phyloP scores from a whole-genome alignment of 208 protist species.

The Wallacemonas sp. region DNA sequence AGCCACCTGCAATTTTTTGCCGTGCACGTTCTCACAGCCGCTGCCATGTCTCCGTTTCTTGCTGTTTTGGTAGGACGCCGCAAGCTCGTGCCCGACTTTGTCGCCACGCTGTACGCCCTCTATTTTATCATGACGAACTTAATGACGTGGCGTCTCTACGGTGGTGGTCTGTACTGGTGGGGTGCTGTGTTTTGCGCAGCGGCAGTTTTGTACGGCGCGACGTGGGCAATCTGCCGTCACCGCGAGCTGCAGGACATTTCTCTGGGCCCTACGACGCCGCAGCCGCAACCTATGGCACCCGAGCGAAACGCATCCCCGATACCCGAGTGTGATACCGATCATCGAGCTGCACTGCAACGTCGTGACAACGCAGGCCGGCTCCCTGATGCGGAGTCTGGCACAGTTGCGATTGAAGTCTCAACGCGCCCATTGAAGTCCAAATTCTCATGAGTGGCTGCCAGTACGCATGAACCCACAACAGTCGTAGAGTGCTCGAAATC shows the following conservation, averaged over 20 bases:
- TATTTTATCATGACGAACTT: conserved; percentile 63
- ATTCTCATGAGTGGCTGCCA: neutral
- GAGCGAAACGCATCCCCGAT: neutral
- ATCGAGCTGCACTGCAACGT: neutral
- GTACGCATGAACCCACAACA: too few relatives aligned
- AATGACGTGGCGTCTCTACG: conserved; percentile 30
- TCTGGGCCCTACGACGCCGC: conserved; percentile 13
- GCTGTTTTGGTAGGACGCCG: conserved; percentile 67
- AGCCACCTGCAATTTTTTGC: conserved; percentile 41
- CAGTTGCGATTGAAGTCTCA: neutral
- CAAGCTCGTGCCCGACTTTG: conserved; percentile 83
- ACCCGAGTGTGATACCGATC: neutral
- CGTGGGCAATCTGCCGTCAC: conserved; percentile 48
- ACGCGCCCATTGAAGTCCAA: neutral
- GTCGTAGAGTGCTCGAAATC: too few relatives aligned
- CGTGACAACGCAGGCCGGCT: neutral
- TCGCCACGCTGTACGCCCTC: conserved; percentile 64
- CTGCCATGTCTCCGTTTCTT: conserved; percentile 51
- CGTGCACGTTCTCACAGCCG: conserved; percentile 58
- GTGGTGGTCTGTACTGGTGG: conserved; percentile 67
- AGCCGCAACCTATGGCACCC: neutral
- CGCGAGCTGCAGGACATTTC: conserved; percentile 77
- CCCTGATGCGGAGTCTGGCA: neutral
- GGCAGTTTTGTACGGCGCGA: conserved; percentile 39
- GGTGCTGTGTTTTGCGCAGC: conserved; percentile 24